Percentiles rank a stretch among this genome's conserved stretches.
These are phyloP conservation scores for Anastatica hierochuntica DNA, from an alignment of 345 rosid species.

Conservation along the genomic window DNA sequence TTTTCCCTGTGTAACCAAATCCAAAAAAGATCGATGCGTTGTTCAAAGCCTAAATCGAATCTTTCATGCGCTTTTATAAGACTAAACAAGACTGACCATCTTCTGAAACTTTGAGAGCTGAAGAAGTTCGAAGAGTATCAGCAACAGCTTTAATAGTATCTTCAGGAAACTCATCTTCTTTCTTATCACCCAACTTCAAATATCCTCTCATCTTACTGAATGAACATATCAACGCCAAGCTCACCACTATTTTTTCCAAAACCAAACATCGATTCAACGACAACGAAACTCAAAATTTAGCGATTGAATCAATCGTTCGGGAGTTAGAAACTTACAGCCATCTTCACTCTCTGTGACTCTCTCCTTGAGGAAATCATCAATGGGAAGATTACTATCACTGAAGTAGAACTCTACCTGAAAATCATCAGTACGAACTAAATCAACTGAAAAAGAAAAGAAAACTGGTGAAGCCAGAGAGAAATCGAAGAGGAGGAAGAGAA, in stretches of 20 bases:
- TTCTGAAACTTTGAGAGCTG: slow-evolving; percentile 69
- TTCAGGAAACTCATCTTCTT: slow-evolving; percentile 68
- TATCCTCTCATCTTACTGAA: slow-evolving; percentile 82
- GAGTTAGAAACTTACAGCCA: slow-evolving; percentile 42
- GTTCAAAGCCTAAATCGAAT: background rate
- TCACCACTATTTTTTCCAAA: slow-evolving; percentile 51
- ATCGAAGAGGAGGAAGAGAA: background rate
- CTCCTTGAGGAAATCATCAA: slow-evolving; percentile 63
- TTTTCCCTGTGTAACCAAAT: slow-evolving; percentile 40
- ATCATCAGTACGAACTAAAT: background rate
- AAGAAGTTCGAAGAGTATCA: slow-evolving; percentile 59
- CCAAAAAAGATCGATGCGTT: no score
- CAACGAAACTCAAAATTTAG: background rate
- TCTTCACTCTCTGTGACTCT: slow-evolving; percentile 57
- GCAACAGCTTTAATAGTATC: slow-evolving; percentile 72
- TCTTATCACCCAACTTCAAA: slow-evolving; percentile 52
- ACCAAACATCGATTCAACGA: background rate
- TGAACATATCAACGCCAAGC: slow-evolving; percentile 82
- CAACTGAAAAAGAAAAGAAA: background rate
- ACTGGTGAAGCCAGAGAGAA: background rate
- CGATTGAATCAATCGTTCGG: background rate
- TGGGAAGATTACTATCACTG: slow-evolving; percentile 88
- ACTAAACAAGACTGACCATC: slow-evolving; percentile 53
- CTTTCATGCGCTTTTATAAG: background rate
- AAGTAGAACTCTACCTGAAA: slow-evolving; percentile 88